phyloP scores from a whole-genome alignment of 352 stramenopile species.

The Blastocystis sp. region DNA sequence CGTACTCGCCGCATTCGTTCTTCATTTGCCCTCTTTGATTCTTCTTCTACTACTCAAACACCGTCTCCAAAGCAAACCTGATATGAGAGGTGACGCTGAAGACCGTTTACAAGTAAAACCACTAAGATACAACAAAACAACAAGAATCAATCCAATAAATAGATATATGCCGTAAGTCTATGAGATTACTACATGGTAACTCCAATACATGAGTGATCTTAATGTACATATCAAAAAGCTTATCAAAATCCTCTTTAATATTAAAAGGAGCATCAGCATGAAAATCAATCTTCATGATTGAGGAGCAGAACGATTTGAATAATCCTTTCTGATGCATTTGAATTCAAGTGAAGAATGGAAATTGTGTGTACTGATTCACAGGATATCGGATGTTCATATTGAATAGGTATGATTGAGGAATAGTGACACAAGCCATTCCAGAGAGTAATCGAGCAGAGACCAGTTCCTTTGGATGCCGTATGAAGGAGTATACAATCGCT shows the following conservation, averaged over 20 bases:
- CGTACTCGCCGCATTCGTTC: constrained; percentile 43
- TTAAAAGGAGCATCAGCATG: constrained; percentile 43
- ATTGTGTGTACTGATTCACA: neutral
- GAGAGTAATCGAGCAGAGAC: neutral
- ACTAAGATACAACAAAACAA: neutral
- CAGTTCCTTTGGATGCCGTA: neutral
- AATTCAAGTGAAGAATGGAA: neutral
- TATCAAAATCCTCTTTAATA: constrained; percentile 59
- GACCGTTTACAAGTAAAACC: constrained; percentile 1
- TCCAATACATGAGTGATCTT: neutral
- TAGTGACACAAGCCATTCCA: neutral
- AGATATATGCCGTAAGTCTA: constrained; percentile 41
- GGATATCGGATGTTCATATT: neutral
- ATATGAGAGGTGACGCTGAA: neutral
- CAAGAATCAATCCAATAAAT: neutral
- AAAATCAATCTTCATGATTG: constrained; percentile 48
- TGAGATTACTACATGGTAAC: neutral
- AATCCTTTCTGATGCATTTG: neutral
- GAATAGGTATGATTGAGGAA: neutral
- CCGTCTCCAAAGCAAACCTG: neutral
- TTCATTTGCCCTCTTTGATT: constrained; percentile 1
- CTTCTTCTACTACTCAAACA: neutral
- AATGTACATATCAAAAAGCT: neutral
- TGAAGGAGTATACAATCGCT: neutral
- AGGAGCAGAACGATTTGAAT: neutral